Conservation (phyloP, 306 rosid genomes). For the Fragaria iinumae region DNA sequence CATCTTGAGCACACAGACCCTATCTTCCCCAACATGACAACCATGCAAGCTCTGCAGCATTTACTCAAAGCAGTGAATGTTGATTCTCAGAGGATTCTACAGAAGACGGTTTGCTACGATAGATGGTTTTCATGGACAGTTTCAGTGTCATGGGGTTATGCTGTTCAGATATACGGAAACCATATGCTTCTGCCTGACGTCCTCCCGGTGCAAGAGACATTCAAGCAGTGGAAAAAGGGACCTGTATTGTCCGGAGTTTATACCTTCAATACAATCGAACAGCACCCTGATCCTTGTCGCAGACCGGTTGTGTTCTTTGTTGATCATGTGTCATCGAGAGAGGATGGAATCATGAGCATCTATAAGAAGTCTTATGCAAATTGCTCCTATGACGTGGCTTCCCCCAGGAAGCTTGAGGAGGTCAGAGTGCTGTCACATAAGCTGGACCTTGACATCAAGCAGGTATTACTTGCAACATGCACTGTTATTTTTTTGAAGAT, state of each 20-base stretch:
- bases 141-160: constrained; percentile 88
- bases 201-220: constrained; percentile 58
- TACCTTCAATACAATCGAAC: constrained; percentile 46
- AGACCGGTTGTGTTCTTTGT: constrained; percentile 67
- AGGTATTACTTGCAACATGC: constrained; percentile 38
- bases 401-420: constrained; percentile 54
- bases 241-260: constrained; percentile 41
- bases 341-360: constrained; percentile 39
- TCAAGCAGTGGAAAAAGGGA: constrained; percentile 60
- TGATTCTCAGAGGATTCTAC: constrained; percentile 73
- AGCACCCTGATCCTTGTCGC: constrained; percentile 54
- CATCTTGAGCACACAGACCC: constrained; percentile 61
- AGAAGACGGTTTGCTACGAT: constrained; percentile 81
- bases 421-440: constrained; percentile 60
- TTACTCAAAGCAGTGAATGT: constrained; percentile 48
- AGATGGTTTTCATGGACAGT: constrained; percentile 80
- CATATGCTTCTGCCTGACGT: constrained; percentile 52
- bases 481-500: neutral
- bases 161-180: constrained; percentile 61
- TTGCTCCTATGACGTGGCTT: constrained; percentile 46
- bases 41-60: constrained; percentile 51
- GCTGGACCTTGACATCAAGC: constrained; percentile 52
- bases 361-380: constrained; percentile 52
- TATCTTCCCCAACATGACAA: constrained; percentile 74
- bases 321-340: constrained; percentile 35